Evolutionary conservation across 306 rosid genomes (phyloP).

Genomic region (Vicia sativa): DNA sequence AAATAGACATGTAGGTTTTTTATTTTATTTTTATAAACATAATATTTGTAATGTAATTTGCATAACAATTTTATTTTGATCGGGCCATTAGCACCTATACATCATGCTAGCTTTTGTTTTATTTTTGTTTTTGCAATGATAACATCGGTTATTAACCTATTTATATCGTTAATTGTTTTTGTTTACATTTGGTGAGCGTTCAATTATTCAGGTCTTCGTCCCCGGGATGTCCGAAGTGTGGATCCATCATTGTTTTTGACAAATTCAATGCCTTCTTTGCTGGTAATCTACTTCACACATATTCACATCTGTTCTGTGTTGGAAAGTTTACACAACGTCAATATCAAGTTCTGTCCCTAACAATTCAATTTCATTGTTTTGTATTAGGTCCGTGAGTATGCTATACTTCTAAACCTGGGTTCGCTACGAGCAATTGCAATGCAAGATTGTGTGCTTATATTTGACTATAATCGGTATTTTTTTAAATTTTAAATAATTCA

Average conservation of each 20-base stretch:
- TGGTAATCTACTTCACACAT: conserved; percentile 48
- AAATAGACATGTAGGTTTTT: neutral
- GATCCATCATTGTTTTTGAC: conserved; percentile 96
- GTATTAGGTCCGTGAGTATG: conserved; percentile 88
- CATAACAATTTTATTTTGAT: neutral
- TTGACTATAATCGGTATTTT: conserved; percentile 78
- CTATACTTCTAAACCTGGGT: conserved; percentile 92
- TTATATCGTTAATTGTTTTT: neutral
- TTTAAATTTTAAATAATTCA: conserved; percentile 34
- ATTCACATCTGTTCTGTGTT: neutral
- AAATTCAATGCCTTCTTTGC: conserved; percentile 85
- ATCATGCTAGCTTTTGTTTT: neutral
- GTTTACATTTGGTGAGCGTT: conserved; percentile 26
- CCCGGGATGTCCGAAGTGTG: conserved; percentile 94
- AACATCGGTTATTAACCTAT: neutral
- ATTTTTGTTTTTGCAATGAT: conserved; percentile 10
- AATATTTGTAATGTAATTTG: conserved; percentile 3
- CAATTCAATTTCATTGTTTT: conserved; percentile 35
- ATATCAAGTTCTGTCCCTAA: conserved; percentile 3
- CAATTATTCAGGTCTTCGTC: conserved; percentile 82
- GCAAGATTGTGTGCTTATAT: conserved; percentile 81
- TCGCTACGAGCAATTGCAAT: conserved; percentile 95
- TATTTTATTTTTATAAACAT: neutral
- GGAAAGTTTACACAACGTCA: conserved; percentile 15
- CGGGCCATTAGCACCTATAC: neutral